phyloP scores from a whole-genome alignment of 177 flowering plant genomes.

The Vitis hybrid region DNA sequence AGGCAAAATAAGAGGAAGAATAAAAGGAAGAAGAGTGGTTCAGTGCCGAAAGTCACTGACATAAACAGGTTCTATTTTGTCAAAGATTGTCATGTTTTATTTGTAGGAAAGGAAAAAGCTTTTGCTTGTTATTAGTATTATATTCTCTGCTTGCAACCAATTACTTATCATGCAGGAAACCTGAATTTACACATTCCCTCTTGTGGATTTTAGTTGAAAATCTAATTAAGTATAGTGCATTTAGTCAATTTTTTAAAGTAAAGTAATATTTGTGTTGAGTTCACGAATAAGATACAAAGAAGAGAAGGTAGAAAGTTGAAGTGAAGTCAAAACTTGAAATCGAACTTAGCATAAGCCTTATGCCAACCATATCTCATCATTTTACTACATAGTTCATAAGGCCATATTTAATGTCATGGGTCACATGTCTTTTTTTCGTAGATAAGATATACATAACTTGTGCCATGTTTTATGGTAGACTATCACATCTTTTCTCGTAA shows the following conservation, averaged over 20 bases:
- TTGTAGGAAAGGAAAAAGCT: too few species aligned
- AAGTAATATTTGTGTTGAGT: too few species aligned
- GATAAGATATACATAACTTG: background rate
- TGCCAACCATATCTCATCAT: too few species aligned
- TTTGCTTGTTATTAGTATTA: background rate
- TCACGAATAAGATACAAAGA: too few species aligned
- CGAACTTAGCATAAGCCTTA: too few species aligned
- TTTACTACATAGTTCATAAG: too few species aligned
- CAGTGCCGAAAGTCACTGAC: slow-evolving; percentile 27
- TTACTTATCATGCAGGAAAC: background rate
- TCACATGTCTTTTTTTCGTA: background rate
- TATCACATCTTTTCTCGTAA: background rate
- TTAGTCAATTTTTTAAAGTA: too few species aligned
- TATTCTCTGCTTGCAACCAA: background rate
- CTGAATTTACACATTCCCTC: background rate
- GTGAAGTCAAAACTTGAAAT: too few species aligned
- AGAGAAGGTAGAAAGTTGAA: too few species aligned
- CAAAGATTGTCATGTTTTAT: background rate
- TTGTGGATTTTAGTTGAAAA: background rate
- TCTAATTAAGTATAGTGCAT: background rate
- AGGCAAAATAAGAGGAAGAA: slow-evolving; percentile 42
- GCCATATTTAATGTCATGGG: too few species aligned
- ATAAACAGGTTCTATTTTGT: slow-evolving; percentile 42
- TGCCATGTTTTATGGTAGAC: background rate
- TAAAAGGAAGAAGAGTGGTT: slow-evolving; percentile 31